phyloP scores from a whole-genome alignment of 257 asterid genomes.

The Solanum rostratum region DNA sequence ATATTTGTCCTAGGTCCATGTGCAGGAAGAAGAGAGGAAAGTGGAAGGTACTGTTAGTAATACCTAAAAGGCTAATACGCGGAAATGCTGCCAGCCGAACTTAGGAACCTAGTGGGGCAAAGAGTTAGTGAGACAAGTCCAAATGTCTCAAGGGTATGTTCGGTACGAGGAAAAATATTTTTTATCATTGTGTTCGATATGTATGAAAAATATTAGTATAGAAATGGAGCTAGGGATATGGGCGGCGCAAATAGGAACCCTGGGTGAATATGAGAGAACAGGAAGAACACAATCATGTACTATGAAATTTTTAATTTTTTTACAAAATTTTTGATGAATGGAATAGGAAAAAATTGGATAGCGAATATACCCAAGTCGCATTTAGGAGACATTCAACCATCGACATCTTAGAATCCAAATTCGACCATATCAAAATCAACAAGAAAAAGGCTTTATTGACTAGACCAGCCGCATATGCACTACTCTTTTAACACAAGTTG shows the following conservation, averaged over 20 bases:
- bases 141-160: not conserved
- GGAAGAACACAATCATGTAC: no score
- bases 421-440: not conserved
- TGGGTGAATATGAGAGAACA: no score
- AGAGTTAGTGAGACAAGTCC: not conserved
- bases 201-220: no score
- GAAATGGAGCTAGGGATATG: no score
- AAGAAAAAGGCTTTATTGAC: constrained; percentile 1
- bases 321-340: no score
- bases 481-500: not conserved
- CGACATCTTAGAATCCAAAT: constrained; percentile 2
- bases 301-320: no score
- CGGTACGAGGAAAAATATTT: not conserved
- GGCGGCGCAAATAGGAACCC: no score
- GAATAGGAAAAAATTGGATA: not conserved
- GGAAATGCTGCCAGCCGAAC: not conserved
- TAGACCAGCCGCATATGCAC: not conserved
- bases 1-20: not conserved
- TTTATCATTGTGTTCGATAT: no score
- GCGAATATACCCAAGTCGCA: not conserved
- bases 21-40: not conserved
- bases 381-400: not conserved
- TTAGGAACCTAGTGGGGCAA: not conserved
- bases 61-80: not conserved
- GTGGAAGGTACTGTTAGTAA: not conserved